Conservation (phyloP, 805 yeast genomes). For the Wickerhamomyces bovis region DNA sequence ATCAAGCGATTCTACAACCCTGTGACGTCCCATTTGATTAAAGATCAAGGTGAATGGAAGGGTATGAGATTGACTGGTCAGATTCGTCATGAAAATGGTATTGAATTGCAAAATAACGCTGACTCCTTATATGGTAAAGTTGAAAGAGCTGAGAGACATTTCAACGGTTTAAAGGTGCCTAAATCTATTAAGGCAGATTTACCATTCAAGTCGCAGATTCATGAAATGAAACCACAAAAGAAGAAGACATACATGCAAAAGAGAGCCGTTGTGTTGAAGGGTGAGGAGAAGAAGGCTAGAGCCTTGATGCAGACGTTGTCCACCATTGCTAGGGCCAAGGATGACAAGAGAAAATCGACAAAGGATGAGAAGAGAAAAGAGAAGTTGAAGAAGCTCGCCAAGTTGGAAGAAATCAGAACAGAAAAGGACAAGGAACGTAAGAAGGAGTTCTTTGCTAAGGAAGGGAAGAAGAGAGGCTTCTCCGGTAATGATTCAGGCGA, state of each 20-base stretch:
- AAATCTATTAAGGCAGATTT: slow-evolving; percentile 64
- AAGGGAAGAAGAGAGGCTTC: slow-evolving; percentile 56
- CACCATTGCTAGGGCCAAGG: slow-evolving; percentile 83
- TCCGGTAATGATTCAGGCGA: slow-evolving; percentile 24
- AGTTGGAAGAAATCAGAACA: slow-evolving; percentile 58
- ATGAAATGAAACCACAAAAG: slow-evolving; percentile 81
- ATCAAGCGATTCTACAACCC: slow-evolving; percentile 93
- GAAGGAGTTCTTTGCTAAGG: slow-evolving; percentile 75
- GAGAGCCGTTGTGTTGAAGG: slow-evolving; percentile 90
- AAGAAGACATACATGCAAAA: slow-evolving; percentile 76
- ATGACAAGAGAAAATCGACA: slow-evolving; percentile 64
- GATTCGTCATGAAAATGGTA: slow-evolving; percentile 69
- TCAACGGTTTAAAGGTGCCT: slow-evolving; percentile 87
- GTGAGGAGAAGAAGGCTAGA: slow-evolving; percentile 91
- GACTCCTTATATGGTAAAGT: slow-evolving; percentile 59
- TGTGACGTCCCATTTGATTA: slow-evolving; percentile 79
- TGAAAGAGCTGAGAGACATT: slow-evolving; percentile 77
- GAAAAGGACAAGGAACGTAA: slow-evolving; percentile 81
- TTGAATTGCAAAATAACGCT: slow-evolving; percentile 55
- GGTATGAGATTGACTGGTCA: slow-evolving; percentile 96
- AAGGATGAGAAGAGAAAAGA: slow-evolving; percentile 72
- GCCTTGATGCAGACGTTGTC: slow-evolving; percentile 81
- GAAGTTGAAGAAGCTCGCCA: slow-evolving; percentile 68
- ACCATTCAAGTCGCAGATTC: slow-evolving; percentile 91
- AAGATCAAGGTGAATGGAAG: slow-evolving; percentile 81